Evolutionary conservation across 2,329 filamentous ascomycete species (phyloP), one percentile per base, ranked within the genome.

Genomic region (Emergomyces africanus): DNA sequence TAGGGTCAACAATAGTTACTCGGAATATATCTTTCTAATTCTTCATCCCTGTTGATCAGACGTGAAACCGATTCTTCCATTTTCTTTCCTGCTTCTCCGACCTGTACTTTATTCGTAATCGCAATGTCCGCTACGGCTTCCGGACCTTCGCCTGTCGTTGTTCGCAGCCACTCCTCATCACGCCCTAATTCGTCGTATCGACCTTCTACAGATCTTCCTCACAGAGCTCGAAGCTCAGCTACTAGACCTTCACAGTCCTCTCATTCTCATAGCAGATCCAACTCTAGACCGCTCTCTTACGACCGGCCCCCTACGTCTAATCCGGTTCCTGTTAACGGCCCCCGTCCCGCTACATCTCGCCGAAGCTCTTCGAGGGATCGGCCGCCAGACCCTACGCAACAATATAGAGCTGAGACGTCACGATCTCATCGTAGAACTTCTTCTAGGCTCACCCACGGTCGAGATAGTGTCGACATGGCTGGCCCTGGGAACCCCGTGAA

Each of bases 361-460:
- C 81, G 84, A 74, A 84, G 80, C 75, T 79, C 82, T 61, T 87
- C 84, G 66, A 81, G 80, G 70, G 86, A 89, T 68, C 79, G 80
- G 67, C 61, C 71, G 69, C 61, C 72, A 75, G 64, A 70, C 71
- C 59, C 68, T 71, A 59, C 69, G 25, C 69, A 73, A 35, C 69
- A 74, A 55, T 73, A 79, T 65, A 81, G 79, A 71, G 77, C 79
- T 71, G 83, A 83, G 66, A 79, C 77, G 65, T 81, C 74, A 69
- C 73, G 79, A 62, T 72, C 73, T 60, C 70, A 72, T 59, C 71
- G 71, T 54, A 70, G 74, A 41, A 71, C 70, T 51, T 69, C 74
- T 33, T 76, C 75, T 23, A 66, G 72, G 41, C 71, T 73, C 53
- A 69, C 69, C 60, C 72, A 74, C 57, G 72, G 73, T 57, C 73